These are phyloP conservation scores for Exutisphaerella laricina DNA, from an alignment of 2,329 filamentous ascomycete species.

Conservation along the genomic window DNA sequence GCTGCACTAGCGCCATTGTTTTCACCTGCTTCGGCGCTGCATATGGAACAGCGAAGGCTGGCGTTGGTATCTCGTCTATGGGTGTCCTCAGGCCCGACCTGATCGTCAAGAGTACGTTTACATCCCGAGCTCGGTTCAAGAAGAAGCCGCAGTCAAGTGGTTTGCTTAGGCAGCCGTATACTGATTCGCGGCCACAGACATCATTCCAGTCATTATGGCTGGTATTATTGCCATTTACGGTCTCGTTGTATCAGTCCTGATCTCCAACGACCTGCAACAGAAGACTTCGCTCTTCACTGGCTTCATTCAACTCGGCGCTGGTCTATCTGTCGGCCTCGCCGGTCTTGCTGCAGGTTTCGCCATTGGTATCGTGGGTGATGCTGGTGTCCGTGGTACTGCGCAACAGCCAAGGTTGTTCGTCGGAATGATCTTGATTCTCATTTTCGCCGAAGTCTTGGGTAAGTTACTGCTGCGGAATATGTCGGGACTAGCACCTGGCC, in stretches of 20 bases:
- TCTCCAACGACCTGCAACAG: conserved; percentile 49
- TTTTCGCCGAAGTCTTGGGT: conserved; percentile 99
- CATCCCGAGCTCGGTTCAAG: conserved; percentile 4
- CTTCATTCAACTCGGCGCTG: conserved; percentile 51
- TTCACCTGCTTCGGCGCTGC: conserved; percentile 96
- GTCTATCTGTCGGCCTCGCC: conserved; percentile 44
- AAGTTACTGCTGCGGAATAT: conserved; percentile 36
- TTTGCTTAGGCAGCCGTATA: conserved; percentile 2
- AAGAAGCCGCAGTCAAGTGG: neutral
- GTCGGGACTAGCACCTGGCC: neutral
- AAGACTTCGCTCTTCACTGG: conserved; percentile 45
- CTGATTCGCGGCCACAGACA: conserved; percentile 56
- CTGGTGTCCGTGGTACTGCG: conserved; percentile 79
- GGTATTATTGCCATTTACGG: conserved; percentile 99
- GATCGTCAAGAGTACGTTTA: conserved; percentile 95
- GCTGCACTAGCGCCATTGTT: conserved; percentile 89
- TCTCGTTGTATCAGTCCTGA: conserved; percentile 50
- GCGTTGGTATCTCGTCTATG: conserved; percentile 97
- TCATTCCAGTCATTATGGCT: conserved; percentile 99
- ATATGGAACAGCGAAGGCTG: conserved; percentile 98
- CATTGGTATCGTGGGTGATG: conserved; percentile 61
- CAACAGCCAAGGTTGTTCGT: conserved; percentile 85
- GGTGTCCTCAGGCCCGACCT: conserved; percentile 95
- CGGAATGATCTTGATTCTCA: conserved; percentile 98
- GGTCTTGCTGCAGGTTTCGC: conserved; percentile 42